These are phyloP conservation scores for Pseudomonodictys pantanalensis DNA, from an alignment of 495 filamentous ascomycete genomes.

Conservation along the genomic window DNA sequence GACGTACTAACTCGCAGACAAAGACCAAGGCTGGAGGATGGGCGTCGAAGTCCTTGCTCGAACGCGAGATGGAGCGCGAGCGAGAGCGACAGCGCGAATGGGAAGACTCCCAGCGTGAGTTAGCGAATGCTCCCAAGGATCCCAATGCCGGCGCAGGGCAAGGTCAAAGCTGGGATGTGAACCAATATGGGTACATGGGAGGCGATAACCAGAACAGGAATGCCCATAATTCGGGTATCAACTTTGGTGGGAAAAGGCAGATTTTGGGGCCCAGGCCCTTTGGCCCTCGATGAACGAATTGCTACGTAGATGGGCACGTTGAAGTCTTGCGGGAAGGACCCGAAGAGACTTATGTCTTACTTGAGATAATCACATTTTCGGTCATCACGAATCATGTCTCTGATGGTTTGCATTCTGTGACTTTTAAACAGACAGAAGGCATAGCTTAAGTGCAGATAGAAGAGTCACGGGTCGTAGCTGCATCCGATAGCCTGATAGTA, in stretches of 20 bases:
- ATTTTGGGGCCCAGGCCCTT: constrained; percentile 73
- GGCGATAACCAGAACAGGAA: constrained; percentile 75
- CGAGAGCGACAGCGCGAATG: constrained; percentile 89
- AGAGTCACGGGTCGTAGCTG: not conserved
- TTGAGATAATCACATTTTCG: too few species aligned
- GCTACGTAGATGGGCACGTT: too few species aligned
- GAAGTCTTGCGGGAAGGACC: too few species aligned
- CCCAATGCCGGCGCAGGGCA: constrained; percentile 49
- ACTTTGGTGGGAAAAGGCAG: constrained; percentile 69
- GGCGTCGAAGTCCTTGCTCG: constrained; percentile 78
- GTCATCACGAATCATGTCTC: too few species aligned
- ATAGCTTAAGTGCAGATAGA: too few species aligned
- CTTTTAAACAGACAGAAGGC: not conserved
- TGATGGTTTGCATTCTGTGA: not conserved
- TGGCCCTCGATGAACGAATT: constrained; percentile 12
- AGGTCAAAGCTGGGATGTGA: constrained; percentile 70
- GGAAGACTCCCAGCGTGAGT: constrained; percentile 85
- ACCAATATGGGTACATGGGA: constrained; percentile 83
- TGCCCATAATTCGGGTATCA: constrained; percentile 65
- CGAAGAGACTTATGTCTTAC: too few species aligned
- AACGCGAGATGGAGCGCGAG: constrained; percentile 95
- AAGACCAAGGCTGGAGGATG: constrained; percentile 73
- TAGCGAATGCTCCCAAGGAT: constrained; percentile 53
- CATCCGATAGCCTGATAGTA: too few species aligned
- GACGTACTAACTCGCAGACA: constrained; percentile 59